Percentiles rank a stretch among this genome's conserved stretches.
These are phyloP conservation scores for Neoboletus magnificus DNA, from an alignment of 768 basidiomycete genomes.

Conservation along the genomic window DNA sequence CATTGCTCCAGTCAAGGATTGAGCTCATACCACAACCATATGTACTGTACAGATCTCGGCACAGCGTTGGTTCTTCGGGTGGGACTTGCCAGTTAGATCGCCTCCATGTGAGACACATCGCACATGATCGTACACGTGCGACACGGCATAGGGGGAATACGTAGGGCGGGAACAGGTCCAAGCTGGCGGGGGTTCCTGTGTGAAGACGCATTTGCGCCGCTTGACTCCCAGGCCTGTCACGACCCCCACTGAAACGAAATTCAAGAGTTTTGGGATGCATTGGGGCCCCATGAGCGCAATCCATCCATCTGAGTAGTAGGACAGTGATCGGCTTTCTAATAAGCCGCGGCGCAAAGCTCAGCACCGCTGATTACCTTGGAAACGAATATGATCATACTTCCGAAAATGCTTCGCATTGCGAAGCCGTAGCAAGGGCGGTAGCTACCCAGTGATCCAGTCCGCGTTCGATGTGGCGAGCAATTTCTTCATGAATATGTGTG, in stretches of 20 bases:
- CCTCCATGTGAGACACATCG: neutral
- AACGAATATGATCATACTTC: neutral
- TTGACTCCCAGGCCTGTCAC: neutral
- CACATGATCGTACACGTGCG: neutral
- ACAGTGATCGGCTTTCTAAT: neutral
- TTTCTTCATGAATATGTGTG: no score
- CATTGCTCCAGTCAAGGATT: neutral
- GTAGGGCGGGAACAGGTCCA: neutral
- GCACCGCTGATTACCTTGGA: neutral
- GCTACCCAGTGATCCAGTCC: neutral
- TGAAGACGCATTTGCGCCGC: neutral
- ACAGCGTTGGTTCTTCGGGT: constrained; percentile 38
- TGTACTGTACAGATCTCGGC: no score
- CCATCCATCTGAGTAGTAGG: no score
- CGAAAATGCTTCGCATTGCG: neutral
- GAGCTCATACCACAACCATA: neutral
- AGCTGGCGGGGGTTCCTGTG: neutral
- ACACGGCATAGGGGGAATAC: neutral
- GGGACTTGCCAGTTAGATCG: no score
- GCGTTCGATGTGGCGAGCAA: no score
- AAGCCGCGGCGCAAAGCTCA: neutral
- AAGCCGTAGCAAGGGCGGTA: neutral
- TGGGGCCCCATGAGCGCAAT: neutral
- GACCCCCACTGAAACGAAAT: neutral
- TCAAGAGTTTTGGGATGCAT: neutral